Conservation (phyloP, 2,329 filamentous ascomycete species). For the Aspergillus ruber region DNA sequence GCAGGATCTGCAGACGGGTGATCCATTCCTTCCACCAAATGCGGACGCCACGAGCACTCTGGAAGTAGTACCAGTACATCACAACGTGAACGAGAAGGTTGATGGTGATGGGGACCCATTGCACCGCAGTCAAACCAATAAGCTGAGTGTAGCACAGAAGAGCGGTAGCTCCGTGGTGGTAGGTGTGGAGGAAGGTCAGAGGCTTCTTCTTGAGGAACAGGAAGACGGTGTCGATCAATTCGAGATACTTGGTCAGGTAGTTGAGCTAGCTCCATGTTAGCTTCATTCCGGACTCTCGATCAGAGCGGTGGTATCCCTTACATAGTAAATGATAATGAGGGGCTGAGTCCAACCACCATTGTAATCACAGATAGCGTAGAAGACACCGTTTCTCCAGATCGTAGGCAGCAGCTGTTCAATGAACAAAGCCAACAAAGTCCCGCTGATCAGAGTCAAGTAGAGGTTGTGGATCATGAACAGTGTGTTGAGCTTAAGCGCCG, state of each 20-base stretch:
- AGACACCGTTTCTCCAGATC: slow-evolving; percentile 71
- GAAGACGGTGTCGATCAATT: slow-evolving; percentile 92
- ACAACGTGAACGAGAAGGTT: slow-evolving; percentile 94
- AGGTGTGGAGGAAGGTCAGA: slow-evolving; percentile 96
- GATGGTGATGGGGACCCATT: slow-evolving; percentile 88
- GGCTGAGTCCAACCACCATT: slow-evolving; percentile 90
- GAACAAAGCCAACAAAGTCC: slow-evolving; percentile 72
- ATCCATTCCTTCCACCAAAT: slow-evolving; percentile 99
- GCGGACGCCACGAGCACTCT: slow-evolving; percentile 86
- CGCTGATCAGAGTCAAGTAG: slow-evolving; percentile 81
- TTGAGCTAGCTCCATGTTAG: slow-evolving; percentile 63
- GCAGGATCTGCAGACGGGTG: slow-evolving; percentile 91
- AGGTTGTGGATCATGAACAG: slow-evolving; percentile 97
- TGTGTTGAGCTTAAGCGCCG: slow-evolving; percentile 77
- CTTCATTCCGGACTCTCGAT: slow-evolving; percentile 6
- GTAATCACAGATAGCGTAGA: slow-evolving; percentile 72
- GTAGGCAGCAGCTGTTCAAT: slow-evolving; percentile 86
- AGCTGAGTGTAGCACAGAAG: slow-evolving; percentile 97
- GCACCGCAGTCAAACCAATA: slow-evolving; percentile 84
- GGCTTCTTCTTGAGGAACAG: slow-evolving; percentile 99
- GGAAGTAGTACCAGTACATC: slow-evolving; percentile 99
- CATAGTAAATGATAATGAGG: slow-evolving; percentile 92
- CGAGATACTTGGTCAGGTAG: slow-evolving; percentile 96
- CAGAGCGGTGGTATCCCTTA: slow-evolving; percentile 45
- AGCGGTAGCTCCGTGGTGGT: slow-evolving; percentile 95